phyloP scores from a whole-genome alignment of 2,329 filamentous ascomycete genomes.

The Penicillium sp. region DNA sequence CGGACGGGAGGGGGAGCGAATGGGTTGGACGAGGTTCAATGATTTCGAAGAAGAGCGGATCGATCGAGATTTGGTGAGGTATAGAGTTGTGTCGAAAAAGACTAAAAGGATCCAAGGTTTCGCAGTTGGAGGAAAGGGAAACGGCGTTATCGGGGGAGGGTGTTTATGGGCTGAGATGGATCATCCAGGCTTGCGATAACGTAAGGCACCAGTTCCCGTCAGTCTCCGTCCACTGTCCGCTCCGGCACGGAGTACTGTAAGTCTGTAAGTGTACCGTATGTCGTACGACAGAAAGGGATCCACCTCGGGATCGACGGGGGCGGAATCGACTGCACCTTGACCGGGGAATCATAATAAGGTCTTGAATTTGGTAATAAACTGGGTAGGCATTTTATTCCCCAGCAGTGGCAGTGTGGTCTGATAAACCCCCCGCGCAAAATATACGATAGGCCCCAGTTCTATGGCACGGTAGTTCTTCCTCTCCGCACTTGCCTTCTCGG shows the following conservation, averaged over 20 bases:
- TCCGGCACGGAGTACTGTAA: background rate
- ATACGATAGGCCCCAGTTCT: background rate
- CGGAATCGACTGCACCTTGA: background rate
- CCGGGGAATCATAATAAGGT: too few relatives aligned
- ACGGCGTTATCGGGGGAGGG: constrained; percentile 9
- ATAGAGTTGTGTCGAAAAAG: background rate
- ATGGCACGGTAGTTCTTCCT: background rate
- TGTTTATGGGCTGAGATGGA: constrained; percentile 12
- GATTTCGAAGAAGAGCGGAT: background rate
- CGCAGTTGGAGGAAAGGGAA: background rate
- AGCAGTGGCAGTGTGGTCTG: background rate
- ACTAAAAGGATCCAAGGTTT: background rate
- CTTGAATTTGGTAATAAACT: background rate
- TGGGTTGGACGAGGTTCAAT: background rate
- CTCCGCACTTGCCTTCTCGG: background rate
- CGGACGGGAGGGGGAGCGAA: background rate
- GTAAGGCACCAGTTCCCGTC: constrained; percentile 17
- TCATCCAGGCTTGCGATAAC: constrained; percentile 12
- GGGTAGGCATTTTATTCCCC: background rate
- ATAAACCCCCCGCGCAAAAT: background rate
- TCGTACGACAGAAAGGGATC: background rate
- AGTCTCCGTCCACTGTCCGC: background rate
- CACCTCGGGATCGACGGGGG: constrained; percentile 2
- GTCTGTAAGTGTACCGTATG: background rate
- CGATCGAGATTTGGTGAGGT: background rate